Evolutionary conservation across 2,329 filamentous ascomycete genomes (phyloP), one percentile per base, ranked within the genome.

Genomic region (Alternaria viburni): DNA sequence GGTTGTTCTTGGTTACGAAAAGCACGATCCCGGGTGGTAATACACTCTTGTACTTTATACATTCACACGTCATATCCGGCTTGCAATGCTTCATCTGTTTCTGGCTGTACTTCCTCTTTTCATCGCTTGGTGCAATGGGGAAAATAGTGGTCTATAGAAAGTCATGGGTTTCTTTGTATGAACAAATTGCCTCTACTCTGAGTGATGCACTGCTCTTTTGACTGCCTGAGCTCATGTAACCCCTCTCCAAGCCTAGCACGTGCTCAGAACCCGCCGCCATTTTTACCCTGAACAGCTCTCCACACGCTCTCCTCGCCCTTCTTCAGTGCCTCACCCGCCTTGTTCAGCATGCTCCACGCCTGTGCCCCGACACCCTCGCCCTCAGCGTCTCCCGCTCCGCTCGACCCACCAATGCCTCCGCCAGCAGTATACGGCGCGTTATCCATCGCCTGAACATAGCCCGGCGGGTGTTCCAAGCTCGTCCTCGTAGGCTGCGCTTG

Each of bases 401-500:
- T 65, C 67, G 69, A 44, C 66, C 66, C 62, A 72, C 75, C 66
- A 78, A 69, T 69, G 66, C 77, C 65, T 78, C 74, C 81, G 65
- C 83, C 82, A 30, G 77, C 75, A 17, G 81, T 82, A 58, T 76
- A 77, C 21, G 73, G 72, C 19, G 72, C 69, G 57, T 79, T 82
- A 77, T 67, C 79, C 28, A 70, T 74, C 61, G 83, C 81, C 65
- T 86, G 84, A 57, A 80, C 72, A 70, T 86, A 86, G 12, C 83
- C 83, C 0, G 83, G 81, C 21, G 84, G 84, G 64, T 84, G 81
- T 62, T 81, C 78, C 41, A 81, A 66, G 65, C 69, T 76, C 44
- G 58, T 50, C 19, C 64, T 58, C 21, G 68, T 63, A 30, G 57
- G 54, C 17, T 58, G 55, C 15, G 30, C 30, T 15, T 23, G 46